Percentiles rank a stretch among this genome's conserved stretches.
phyloP scores from a whole-genome alignment of 176 grass and related monocot genomes.

The Urochloa ruziziensis region DNA sequence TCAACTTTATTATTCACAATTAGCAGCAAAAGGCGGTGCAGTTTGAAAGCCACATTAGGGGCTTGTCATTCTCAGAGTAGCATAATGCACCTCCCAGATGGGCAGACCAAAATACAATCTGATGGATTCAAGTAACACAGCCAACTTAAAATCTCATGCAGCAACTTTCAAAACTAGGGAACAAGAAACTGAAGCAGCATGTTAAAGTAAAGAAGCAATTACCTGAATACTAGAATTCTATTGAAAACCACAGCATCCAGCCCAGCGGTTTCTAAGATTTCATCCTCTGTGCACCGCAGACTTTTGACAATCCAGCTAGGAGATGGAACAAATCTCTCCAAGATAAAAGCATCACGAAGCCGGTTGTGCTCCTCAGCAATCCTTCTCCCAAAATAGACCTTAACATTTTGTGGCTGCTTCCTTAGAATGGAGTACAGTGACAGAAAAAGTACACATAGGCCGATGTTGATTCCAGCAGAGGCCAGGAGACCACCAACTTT shows the following conservation, averaged over 20 bases:
- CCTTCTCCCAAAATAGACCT: conserved; percentile 87
- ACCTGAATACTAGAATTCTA: conserved; percentile 90
- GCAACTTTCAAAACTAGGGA: background rate
- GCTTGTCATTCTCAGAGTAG: background rate
- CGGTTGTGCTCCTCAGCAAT: conserved; percentile 61
- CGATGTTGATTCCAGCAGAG: conserved; percentile 93
- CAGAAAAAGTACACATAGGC: conserved; percentile 63
- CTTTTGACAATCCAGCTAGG: conserved; percentile 86
- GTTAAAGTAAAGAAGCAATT: background rate
- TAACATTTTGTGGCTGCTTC: conserved; percentile 83
- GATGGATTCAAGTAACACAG: background rate
- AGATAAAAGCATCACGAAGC: conserved; percentile 57
- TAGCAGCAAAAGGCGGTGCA: background rate
- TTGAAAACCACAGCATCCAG: conserved; percentile 93
- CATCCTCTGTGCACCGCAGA: conserved; percentile 78
- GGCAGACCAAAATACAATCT: conserved; percentile 7
- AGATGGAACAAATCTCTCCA: conserved; percentile 87
- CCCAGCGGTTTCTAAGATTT: conserved; percentile 65
- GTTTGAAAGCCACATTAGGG: background rate
- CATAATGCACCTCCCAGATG: background rate
- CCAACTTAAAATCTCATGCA: background rate
- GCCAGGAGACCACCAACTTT: conserved; percentile 76
- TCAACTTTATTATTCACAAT: background rate
- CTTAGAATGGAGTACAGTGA: conserved; percentile 84
- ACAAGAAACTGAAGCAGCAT: background rate